Percentiles rank a stretch among this genome's conserved stretches.
Evolutionary conservation across 192 early-diverging fungal species (phyloP).

Genomic region (Podila epicladia): DNA sequence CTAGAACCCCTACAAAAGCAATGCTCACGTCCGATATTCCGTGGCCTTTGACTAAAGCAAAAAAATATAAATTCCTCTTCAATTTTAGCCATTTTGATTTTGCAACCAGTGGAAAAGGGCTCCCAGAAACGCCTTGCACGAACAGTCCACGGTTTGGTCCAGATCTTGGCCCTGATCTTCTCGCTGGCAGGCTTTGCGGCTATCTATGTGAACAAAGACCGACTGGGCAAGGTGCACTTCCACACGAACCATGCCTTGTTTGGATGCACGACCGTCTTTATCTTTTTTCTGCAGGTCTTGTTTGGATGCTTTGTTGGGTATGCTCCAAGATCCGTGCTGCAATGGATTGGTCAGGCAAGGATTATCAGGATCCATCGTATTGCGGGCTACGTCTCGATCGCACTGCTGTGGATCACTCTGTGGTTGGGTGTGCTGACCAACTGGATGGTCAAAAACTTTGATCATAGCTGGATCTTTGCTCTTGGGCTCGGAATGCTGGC

Average conservation of each 20-base stretch:
- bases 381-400: slow-evolving; percentile 37
- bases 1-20: no score
- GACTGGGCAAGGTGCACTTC: slow-evolving; percentile 21
- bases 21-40: no score
- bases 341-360: slow-evolving; percentile 22
- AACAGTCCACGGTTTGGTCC: slow-evolving; percentile 27
- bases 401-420: slow-evolving; percentile 23
- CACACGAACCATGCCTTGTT: slow-evolving; percentile 35
- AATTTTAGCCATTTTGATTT: slow-evolving; percentile 24
- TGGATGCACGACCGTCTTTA: slow-evolving; percentile 19
- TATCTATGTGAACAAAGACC: slow-evolving; percentile 40
- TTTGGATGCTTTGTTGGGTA: slow-evolving; percentile 32
- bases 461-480: slow-evolving; percentile 37
- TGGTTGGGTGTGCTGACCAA: slow-evolving; percentile 33
- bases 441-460: slow-evolving; percentile 46
- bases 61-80: background rate
- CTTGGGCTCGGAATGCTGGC: slow-evolving; percentile 34
- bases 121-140: slow-evolving; percentile 1
- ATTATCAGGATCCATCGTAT: slow-evolving; percentile 36
- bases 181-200: slow-evolving; percentile 23
- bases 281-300: slow-evolving; percentile 34
- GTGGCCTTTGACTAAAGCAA: background rate
- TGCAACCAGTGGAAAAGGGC: slow-evolving; percentile 29
- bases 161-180: slow-evolving; percentile 23
- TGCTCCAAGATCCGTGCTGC: slow-evolving; percentile 16